Evolutionary conservation across 2,329 filamentous ascomycete genomes (phyloP), one percentile per base, ranked within the genome.

Genomic region (Raffaelea deltoideospora): DNA sequence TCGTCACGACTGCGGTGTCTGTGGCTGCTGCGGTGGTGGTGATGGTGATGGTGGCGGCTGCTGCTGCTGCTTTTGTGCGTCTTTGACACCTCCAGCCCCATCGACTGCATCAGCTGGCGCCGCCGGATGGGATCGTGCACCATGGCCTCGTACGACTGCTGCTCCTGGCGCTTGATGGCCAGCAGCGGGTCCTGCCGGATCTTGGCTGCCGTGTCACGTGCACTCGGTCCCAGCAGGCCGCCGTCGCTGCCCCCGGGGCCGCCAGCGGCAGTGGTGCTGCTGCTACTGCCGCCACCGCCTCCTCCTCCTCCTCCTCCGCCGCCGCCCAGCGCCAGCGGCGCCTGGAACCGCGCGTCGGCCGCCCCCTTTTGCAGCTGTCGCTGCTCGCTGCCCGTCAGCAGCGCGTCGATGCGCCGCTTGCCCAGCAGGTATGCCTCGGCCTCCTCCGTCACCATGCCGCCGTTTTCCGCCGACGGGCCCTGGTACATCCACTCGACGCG

Each of bases 401-500:
- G 55, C 11, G 78, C 76, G 61, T 96, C 88, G 53, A 98, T 88
- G 40, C 87, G 72, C 40, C 90, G 71, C 64, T 95, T 96, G 36
- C 90, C 90, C 13, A 98, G 66, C 1, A 98, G 60, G 54, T 93
- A 98, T 4, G 82, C 85, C 53, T 98, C 90, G 61, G 84, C 86
- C 59, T 96, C 90, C 55, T 95, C 88, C 5, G 71, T 73, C 28
- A 74, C 83, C 45, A 47, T 45, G 22, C 79, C 80, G n/a, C 66
- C 64, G 50, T 82, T 78, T 26, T 84, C 83, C 50, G 72, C 67
- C 34, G 79, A 80, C 8, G 90, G 86, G 1, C 88, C 88, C 48
- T 80, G 76, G 59, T 98, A 98, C 85, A 98, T 95, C 84, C 90
- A 98, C 50, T 96, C 90, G 20, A 98, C 88, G 26, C 86, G 76